These are phyloP conservation scores for Elsinoe fawcettii DNA, from an alignment of 2,329 filamentous ascomycete genomes.

Conservation along the genomic window DNA sequence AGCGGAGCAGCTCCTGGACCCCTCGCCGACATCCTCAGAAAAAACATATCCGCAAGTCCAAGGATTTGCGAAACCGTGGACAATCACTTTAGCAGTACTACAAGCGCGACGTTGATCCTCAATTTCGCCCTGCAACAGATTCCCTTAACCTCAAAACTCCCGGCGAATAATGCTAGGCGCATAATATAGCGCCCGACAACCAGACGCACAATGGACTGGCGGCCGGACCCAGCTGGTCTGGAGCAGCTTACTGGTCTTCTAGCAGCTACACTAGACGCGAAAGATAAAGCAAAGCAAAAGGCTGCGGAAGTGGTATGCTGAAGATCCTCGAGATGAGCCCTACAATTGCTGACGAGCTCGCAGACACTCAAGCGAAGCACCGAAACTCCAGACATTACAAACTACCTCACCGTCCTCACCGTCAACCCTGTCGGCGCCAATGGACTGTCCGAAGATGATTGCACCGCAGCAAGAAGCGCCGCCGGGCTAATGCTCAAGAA, in stretches of 20 bases:
- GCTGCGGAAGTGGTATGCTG: constrained; percentile 73
- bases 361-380: constrained; percentile 93
- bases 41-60: not conserved
- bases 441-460: constrained; percentile 52
- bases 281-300: constrained; percentile 72
- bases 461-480: constrained; percentile 72
- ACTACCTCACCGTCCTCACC: constrained; percentile 90
- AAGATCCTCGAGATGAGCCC: not conserved
- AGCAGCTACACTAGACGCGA: constrained; percentile 82
- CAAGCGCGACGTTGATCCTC: no score
- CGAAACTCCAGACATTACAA: constrained; percentile 84
- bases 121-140: no score
- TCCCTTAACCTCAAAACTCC: no score
- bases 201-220: constrained; percentile 76
- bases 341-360: not conserved
- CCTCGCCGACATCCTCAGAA: not conserved
- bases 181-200: not conserved
- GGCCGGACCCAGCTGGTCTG: constrained; percentile 79
- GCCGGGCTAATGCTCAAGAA: constrained; percentile 96
- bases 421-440: constrained; percentile 58
- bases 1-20: not conserved
- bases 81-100: not conserved
- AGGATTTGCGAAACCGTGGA: not conserved
- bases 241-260: constrained; percentile 82
- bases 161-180: not conserved